These are phyloP conservation scores for Asclepias syriaca DNA, from an alignment of 257 asterid species.

Conservation along the genomic window DNA sequence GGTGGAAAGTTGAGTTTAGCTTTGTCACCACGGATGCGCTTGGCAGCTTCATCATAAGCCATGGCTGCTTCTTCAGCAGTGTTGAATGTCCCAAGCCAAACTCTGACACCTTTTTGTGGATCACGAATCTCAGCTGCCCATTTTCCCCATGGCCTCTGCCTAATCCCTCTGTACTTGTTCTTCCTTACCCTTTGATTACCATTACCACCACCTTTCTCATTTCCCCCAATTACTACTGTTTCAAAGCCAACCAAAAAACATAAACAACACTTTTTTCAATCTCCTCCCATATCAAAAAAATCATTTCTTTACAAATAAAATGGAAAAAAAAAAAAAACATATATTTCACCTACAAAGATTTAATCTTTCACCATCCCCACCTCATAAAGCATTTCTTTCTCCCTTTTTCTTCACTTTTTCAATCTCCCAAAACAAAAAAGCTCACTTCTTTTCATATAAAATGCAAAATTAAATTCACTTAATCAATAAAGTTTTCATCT, in stretches of 20 bases:
- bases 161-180: conserved; percentile 67
- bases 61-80: conserved; percentile 69
- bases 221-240: background rate
- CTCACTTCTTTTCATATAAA: no score
- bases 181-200: conserved; percentile 38
- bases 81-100: conserved; percentile 79
- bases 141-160: conserved; percentile 92
- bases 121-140: conserved; percentile 97
- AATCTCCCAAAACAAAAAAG: background rate
- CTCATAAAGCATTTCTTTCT: no score
- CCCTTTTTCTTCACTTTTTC: background rate
- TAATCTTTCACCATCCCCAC: no score
- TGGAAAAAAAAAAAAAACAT: no score
- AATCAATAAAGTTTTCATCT: background rate
- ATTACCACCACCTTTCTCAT: conserved; percentile 20
- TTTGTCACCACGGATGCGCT: conserved; percentile 67
- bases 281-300: no score
- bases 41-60: conserved; percentile 77
- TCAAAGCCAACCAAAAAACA: background rate
- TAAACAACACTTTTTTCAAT: no score
- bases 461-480: no score
- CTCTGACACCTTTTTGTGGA: conserved; percentile 59
- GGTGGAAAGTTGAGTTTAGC: conserved; percentile 78
- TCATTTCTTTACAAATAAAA: no score
- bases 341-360: no score